Percentiles rank a stretch among this genome's conserved stretches.
Evolutionary conservation across 768 basidiomycete genomes (phyloP).

Genomic region (Macrolepiota fuliginosa): DNA sequence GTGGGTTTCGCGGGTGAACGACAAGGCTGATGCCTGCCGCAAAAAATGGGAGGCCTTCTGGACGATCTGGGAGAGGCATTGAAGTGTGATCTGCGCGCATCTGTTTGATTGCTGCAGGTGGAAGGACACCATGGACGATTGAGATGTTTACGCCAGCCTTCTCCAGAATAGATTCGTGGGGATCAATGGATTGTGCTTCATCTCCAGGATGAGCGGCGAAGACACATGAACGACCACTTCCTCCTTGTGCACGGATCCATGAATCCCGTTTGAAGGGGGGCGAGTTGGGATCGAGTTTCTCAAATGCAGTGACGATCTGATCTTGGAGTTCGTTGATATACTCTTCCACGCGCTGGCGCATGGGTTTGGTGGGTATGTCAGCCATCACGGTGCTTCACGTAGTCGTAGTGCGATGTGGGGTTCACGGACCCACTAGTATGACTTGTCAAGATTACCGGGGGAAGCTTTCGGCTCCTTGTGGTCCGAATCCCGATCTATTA

Average conservation of each 20-base stretch:
- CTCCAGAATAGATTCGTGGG: constrained; percentile 62
- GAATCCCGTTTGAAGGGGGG: constrained; percentile 78
- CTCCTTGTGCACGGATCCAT: constrained; percentile 73
- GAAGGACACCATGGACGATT: constrained; percentile 83
- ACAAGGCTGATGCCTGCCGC: constrained; percentile 92
- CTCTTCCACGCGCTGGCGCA: constrained; percentile 77
- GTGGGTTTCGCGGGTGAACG: constrained; percentile 91
- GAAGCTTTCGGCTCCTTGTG: too few species aligned
- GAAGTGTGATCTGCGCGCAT: constrained; percentile 92
- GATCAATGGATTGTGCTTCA: constrained; percentile 14
- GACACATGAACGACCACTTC: constrained; percentile 80
- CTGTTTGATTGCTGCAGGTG: constrained; percentile 86
- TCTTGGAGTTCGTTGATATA: constrained; percentile 79
- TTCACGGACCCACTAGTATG: too few species aligned
- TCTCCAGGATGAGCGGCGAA: constrained; percentile 54
- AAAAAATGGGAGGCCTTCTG: constrained; percentile 82
- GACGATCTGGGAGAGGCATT: constrained; percentile 61
- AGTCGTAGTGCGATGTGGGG: too few species aligned
- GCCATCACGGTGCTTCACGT: constrained; percentile 15
- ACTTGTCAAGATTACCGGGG: too few species aligned
- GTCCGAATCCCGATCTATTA: too few species aligned
- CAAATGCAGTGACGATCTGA: constrained; percentile 73
- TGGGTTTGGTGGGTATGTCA: constrained; percentile 30
- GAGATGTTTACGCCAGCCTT: constrained; percentile 97
- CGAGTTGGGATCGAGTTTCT: constrained; percentile 71